A percentile compares a stretch with the other conserved stretches of the same genome.
Evolutionary conservation across 2,329 filamentous ascomycete genomes (phyloP).

Genomic region (Shiraia sp.): DNA sequence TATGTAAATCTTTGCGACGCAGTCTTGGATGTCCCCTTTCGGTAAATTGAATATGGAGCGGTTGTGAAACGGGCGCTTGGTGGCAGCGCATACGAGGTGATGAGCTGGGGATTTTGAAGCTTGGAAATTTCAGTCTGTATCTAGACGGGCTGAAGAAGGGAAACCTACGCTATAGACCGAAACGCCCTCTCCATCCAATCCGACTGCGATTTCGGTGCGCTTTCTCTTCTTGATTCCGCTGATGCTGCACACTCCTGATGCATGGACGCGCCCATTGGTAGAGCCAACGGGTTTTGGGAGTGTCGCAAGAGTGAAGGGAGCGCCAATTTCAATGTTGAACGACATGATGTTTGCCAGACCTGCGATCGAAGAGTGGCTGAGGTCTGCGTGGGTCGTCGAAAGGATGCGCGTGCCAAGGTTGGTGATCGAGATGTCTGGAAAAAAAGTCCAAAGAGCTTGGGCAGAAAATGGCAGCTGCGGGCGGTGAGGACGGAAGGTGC

Average conservation of each 20-base stretch:
- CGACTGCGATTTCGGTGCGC: slow-evolving; percentile 63
- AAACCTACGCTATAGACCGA: slow-evolving; percentile 63
- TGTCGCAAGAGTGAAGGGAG: slow-evolving; percentile 48
- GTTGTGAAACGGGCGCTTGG: slow-evolving; percentile 62
- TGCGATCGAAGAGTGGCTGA: slow-evolving; percentile 9
- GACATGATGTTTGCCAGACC: slow-evolving; percentile 42
- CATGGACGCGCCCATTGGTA: slow-evolving; percentile 46
- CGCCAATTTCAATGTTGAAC: slow-evolving; percentile 40
- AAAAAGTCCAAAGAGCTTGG: slow-evolving; percentile 29
- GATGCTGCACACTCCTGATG: slow-evolving; percentile 57
- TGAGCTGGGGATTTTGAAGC: slow-evolving; percentile 64
- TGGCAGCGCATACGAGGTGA: slow-evolving; percentile 65
- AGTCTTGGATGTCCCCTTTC: slow-evolving; percentile 50
- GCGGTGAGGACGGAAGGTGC: slow-evolving; percentile 11
- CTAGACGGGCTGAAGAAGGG: slow-evolving; percentile 2
- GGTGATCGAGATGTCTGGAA: slow-evolving; percentile 13
- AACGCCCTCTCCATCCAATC: slow-evolving; percentile 63
- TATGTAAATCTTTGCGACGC: slow-evolving; percentile 60
- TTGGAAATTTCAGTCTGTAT: slow-evolving; percentile 33
- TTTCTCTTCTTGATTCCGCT: slow-evolving; percentile 62
- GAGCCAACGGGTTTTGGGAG: slow-evolving; percentile 49
- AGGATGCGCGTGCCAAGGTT: slow-evolving; percentile 16
- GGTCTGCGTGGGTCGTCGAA: slow-evolving; percentile 27
- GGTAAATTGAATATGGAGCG: slow-evolving; percentile 62
- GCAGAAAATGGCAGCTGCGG: slow-evolving; percentile 14